Evolutionary conservation across 2,329 filamentous ascomycete species (phyloP).

Genomic region (Zymoseptoria tritici): DNA sequence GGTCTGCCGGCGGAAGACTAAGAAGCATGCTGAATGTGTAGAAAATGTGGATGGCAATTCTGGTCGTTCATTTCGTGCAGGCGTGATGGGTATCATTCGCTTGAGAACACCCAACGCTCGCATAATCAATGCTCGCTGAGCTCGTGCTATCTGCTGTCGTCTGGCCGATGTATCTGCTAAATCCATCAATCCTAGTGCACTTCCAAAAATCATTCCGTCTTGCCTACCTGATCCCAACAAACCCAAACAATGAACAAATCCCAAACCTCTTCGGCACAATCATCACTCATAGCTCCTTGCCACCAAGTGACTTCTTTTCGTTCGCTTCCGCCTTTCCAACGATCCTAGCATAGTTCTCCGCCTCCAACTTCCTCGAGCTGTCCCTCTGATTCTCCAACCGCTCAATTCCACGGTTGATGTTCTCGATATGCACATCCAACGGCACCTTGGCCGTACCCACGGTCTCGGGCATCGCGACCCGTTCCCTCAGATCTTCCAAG

Average conservation of each 20-base stretch:
- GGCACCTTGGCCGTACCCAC: slow-evolving; percentile 51
- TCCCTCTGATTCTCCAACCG: slow-evolving; percentile 59
- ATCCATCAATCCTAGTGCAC: background rate
- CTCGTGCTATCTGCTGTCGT: background rate
- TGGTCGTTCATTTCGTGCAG: background rate
- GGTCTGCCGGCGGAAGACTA: background rate
- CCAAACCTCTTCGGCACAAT: background rate
- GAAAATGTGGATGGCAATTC: background rate
- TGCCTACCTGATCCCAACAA: background rate
- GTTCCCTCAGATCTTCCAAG: slow-evolving; percentile 63
- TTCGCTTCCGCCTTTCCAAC: slow-evolving; percentile 15
- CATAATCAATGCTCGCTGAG: background rate
- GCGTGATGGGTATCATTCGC: background rate
- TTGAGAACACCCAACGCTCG: background rate
- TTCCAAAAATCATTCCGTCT: background rate
- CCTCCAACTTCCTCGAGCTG: slow-evolving; percentile 32
- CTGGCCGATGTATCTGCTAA: background rate
- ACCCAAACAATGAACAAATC: background rate
- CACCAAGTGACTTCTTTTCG: slow-evolving; percentile 14
- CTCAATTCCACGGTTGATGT: slow-evolving; percentile 65
- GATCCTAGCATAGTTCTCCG: slow-evolving; percentile 21
- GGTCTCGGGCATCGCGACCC: slow-evolving; percentile 60
- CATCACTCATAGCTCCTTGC: slow-evolving; percentile 9
- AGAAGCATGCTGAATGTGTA: background rate
- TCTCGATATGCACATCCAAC: slow-evolving; percentile 66